Base-by-base conservation (phyloP, 352 stramenopile genomes). In the Globisporangium echinulatum region DNA sequence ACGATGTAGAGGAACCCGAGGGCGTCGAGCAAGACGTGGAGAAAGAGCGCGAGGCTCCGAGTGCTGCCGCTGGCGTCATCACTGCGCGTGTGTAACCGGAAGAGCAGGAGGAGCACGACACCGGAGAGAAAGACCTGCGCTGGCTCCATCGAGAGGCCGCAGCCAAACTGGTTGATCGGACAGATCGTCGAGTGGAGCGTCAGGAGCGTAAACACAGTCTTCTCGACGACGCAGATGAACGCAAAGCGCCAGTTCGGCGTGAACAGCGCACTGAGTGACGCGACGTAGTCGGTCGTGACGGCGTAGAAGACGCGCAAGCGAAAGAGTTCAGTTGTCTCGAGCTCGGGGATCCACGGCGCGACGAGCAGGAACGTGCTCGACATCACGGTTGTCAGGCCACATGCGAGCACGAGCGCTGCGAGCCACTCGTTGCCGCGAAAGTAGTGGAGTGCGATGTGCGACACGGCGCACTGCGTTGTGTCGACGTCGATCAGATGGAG, bases 1-100 rank as follows among this genome's bases (percentile, higher is more conserved):
- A 87, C 71, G 40, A 91, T 83, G 56, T 89, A 89, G 14, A 87
- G 19, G 56, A 84, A 89, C 9, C 82, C 79, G 9, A 91, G 62
- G 58, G 82, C 68, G 50, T 91, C 82, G 14, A 91, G 63, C 46
- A 82, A 55, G 54, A 91, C 71, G 39, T 79, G 72, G 4, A 79
- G 38, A 17, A 77, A 75, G 15, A 67, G 56, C 38, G 53, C 49
- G 7, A 59, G 9, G 17, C 46, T 13, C 15, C 11, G 36, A 19
- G 56, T 15, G 40, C 13, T 44, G 33, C 53, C 48, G 19, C 47
- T 37, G 19, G 17, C 40, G 1, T 61, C 65, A 11, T 54, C 63
- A 15, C 25, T 17, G 11, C 64, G 68, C 33, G 52, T 64, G 36
- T 56, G 48, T 7, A 85, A 53, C 1, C 74, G 74, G 52, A 88